Conservation (phyloP, 2,329 filamentous ascomycete species). For the Apiospora malaysiana region DNA sequence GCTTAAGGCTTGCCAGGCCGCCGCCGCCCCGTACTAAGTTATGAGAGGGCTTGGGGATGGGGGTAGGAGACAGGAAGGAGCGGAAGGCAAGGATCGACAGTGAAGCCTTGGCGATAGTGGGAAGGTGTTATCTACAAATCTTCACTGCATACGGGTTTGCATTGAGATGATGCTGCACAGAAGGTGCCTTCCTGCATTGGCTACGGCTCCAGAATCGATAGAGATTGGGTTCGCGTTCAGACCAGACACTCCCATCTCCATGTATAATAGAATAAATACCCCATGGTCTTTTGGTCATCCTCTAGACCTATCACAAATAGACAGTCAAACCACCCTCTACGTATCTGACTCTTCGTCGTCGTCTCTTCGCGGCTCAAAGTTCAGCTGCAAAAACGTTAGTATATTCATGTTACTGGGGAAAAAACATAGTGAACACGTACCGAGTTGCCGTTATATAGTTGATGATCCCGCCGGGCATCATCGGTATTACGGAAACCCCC, state of each 20-base stretch:
- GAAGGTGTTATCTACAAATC: neutral
- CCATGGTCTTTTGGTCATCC: neutral
- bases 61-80: slow-evolving; percentile 21
- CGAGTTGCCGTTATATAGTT: slow-evolving; percentile 92
- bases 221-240: slow-evolving; percentile 1
- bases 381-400: slow-evolving; percentile 56
- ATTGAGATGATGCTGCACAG: neutral
- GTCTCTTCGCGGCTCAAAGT: slow-evolving; percentile 71
- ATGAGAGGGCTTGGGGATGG: neutral
- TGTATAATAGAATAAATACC: slow-evolving; percentile 11
- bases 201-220: neutral
- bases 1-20: slow-evolving; percentile 86
- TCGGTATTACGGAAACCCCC: slow-evolving; percentile 60
- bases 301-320: neutral
- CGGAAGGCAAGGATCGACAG: slow-evolving; percentile 8
- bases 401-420: neutral
- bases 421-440: slow-evolving; percentile 53
- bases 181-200: neutral
- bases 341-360: slow-evolving; percentile 51
- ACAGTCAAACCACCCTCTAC: slow-evolving; percentile 1
- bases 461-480: slow-evolving; percentile 62
- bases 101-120: neutral
- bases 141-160: neutral
- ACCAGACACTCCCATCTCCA: slow-evolving; percentile 9
- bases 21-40: slow-evolving; percentile 72